A percentile compares a stretch with the other conserved stretches of the same genome.
Conservation (phyloP, 1,139 yeast species). For the Zygoascus meyerae region DNA sequence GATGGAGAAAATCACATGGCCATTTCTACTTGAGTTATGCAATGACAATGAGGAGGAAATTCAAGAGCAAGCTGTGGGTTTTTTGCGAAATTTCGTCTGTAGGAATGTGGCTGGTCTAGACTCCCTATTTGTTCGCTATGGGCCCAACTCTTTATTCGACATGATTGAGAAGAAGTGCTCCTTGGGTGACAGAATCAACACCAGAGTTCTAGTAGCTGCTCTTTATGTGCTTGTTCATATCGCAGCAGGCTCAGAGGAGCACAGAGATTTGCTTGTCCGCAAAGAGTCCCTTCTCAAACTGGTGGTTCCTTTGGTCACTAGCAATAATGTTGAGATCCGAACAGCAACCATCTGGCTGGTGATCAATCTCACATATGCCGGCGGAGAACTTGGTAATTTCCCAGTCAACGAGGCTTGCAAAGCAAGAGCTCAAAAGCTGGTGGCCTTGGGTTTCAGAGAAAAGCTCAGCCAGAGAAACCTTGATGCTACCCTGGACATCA, state of each 20-base stretch:
- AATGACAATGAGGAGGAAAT: conserved; percentile 47
- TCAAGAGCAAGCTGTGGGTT: conserved; percentile 62
- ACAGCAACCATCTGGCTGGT: conserved; percentile 55
- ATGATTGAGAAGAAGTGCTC: conserved; percentile 25
- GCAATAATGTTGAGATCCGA: conserved; percentile 41
- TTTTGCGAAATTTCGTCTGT: conserved; percentile 69
- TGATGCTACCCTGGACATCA: conserved; percentile 40
- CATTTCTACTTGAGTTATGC: conserved; percentile 46
- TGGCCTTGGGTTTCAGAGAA: conserved; percentile 39
- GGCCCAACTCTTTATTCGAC: conserved; percentile 29
- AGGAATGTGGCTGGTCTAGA: conserved; percentile 52
- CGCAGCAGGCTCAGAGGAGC: conserved; percentile 48
- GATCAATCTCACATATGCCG: conserved; percentile 50
- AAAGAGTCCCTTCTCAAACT: conserved; percentile 40
- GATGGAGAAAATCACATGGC: conserved; percentile 44
- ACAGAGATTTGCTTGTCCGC: conserved; percentile 42
- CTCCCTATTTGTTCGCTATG: conserved; percentile 35
- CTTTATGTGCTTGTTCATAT: conserved; percentile 53
- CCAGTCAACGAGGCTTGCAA: conserved; percentile 21
- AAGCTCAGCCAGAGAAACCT: conserved; percentile 31
- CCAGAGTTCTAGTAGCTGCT: conserved; percentile 40
- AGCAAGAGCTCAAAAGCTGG: conserved; percentile 27
- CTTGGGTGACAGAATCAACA: conserved; percentile 13
- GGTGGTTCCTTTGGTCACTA: conserved; percentile 33
- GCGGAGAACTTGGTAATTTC: conserved; percentile 27